phyloP scores from a whole-genome alignment of 345 rosid species.

The Pugionium dolabratum region DNA sequence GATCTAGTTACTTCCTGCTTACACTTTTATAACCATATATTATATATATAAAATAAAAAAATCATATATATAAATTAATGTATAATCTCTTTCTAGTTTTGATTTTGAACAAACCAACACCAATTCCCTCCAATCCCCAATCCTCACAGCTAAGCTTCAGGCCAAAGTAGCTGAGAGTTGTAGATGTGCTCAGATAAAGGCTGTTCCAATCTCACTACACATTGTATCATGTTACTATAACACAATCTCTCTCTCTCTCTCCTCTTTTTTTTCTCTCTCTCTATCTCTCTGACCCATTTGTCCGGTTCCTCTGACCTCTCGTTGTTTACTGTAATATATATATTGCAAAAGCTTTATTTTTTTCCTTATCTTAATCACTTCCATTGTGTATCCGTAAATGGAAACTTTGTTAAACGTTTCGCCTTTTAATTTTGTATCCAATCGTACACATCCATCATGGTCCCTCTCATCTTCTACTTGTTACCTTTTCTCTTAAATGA shows the following conservation, averaged over 20 bases:
- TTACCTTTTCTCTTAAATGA: constrained; percentile 31
- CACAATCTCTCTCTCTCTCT: constrained; percentile 41
- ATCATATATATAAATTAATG: not conserved
- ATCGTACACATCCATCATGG: constrained; percentile 30
- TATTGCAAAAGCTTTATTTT: constrained; percentile 25
- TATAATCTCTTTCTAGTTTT: not conserved
- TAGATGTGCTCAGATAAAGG: constrained; percentile 68
- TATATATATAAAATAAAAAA: constrained; percentile 5
- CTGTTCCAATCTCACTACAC: constrained; percentile 64
- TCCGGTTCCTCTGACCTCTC: constrained; percentile 41
- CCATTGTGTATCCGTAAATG: constrained; percentile 39
- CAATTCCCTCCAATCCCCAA: constrained; percentile 40
- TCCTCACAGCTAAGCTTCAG: constrained; percentile 49
- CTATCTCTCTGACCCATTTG: constrained; percentile 40
- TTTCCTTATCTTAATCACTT: constrained; percentile 38
- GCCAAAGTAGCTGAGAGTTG: constrained; percentile 78
- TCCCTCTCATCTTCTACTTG: constrained; percentile 32
- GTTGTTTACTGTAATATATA: constrained; percentile 25
- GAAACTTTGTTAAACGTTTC: constrained; percentile 40
- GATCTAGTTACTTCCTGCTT: constrained; percentile 37
- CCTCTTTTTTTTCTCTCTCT: too few species aligned
- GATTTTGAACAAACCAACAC: constrained; percentile 30
- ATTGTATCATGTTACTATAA: constrained; percentile 43
- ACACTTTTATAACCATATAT: constrained; percentile 26
- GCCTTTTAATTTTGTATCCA: constrained; percentile 26